These are phyloP conservation scores for Nyctanthes arbortristis DNA, from an alignment of 257 asterid species.

Conservation along the genomic window DNA sequence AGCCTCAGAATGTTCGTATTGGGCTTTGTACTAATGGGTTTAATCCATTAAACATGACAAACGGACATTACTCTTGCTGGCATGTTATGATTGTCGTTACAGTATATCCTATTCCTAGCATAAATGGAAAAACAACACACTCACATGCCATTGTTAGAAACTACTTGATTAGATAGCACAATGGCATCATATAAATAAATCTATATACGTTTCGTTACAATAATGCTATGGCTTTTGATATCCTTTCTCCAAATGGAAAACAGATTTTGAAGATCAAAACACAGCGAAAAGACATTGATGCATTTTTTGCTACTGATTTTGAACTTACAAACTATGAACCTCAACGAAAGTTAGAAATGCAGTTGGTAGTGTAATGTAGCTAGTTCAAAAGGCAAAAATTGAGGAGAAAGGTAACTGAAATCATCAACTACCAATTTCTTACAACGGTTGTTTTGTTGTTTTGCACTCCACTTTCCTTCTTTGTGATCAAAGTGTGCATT, in stretches of 20 bases:
- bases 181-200: neutral
- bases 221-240: conserved; percentile 17
- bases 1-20: too few relatives aligned
- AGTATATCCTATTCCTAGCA: neutral
- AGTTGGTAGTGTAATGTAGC: conserved; percentile 67
- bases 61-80: too few relatives aligned
- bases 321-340: conserved; percentile 77
- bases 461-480: neutral
- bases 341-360: conserved; percentile 88
- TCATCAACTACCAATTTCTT: neutral
- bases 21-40: too few relatives aligned
- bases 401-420: neutral
- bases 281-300: conserved; percentile 66
- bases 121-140: neutral
- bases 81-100: too few relatives aligned
- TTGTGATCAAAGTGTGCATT: neutral
- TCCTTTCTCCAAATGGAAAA: conserved; percentile 4
- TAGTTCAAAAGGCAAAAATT: neutral
- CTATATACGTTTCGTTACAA: neutral
- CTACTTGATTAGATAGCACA: neutral
- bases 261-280: conserved; percentile 79
- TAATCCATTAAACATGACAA: too few relatives aligned
- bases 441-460: neutral
- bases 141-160: neutral
- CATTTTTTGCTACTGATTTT: conserved; percentile 75